Evolutionary conservation across 768 basidiomycete species (phyloP), one percentile per base, ranked within the genome.

Genomic region (Plicaturopsis crispa): DNA sequence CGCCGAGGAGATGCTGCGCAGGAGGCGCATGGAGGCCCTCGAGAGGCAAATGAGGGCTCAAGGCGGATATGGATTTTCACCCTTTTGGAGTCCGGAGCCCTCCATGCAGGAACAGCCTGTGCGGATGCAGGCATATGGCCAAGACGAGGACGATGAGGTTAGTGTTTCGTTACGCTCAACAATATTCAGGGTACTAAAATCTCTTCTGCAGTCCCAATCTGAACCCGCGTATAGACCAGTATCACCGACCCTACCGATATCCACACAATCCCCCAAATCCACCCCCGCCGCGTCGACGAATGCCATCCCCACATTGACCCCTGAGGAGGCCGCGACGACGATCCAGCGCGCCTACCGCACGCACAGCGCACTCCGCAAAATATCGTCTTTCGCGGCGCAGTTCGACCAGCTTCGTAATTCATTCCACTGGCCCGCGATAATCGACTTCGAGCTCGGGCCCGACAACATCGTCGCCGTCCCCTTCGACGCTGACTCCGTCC

Each of bases 261-360:
- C 53, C 17, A n/a, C 38, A 12, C 36, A 48, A 1, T 43, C 48
- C 11, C 44, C 53, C 8, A 14, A 28, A 14, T 14, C 8, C 26
- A 28, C 26, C 14, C 26, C 8, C 26, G 14, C 26, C 14, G 14
- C 26, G 14, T 28, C 26, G 14, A 8, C 26, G 14, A 28, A 14
- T 28, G 10, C 26, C 8, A 28, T 28, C 17, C 51, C 60, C 8
- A 31, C 44, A 6, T 61, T 67, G 41, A 48, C 47, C 3, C 62
- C 63, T 33, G 45, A 64, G 10, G 55, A 62, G 35, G 66, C 70
- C 2, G 75, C 75, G 2, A 55, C 58, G 20, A 65, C 50, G 35
- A 74, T 78, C 33, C 75, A 75, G 43, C 57, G 57, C 6, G 54
- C 56, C 33, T 72, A 64, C 54, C 75, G 73, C 37, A 49, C 64